Evolutionary conservation across 192 early-diverging fungal genomes (phyloP).

Genomic region (Backusella circina): DNA sequence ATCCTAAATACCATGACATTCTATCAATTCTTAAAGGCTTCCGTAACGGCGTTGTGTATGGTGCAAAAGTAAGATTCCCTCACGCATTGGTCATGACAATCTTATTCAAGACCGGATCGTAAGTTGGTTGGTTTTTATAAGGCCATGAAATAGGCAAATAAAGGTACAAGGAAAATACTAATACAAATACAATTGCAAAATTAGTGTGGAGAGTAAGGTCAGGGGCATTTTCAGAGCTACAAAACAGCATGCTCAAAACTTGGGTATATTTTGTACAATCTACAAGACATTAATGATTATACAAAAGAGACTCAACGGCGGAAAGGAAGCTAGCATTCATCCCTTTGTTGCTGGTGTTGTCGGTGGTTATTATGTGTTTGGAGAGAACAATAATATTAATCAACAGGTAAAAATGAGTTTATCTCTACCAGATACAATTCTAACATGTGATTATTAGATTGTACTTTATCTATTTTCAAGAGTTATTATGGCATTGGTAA

Average conservation of each 20-base stretch:
- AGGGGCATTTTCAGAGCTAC: conserved; percentile 80
- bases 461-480: conserved; percentile 93
- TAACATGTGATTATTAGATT: conserved; percentile 55
- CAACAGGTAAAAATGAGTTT: conserved; percentile 66
- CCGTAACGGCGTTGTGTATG: conserved; percentile 95
- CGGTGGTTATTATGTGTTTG: conserved; percentile 93
- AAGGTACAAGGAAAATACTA: neutral
- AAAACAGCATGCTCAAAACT: conserved; percentile 81
- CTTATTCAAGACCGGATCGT: conserved; percentile 77
- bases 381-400: conserved; percentile 93
- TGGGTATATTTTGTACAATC: conserved; percentile 89
- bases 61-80: conserved; percentile 94
- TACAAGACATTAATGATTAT: conserved; percentile 90
- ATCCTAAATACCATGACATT: conserved; percentile 77
- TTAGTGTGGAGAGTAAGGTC: conserved; percentile 74
- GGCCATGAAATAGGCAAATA: neutral
- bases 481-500: conserved; percentile 82
- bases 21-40: conserved; percentile 87
- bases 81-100: conserved; percentile 97
- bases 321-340: conserved; percentile 73
- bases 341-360: conserved; percentile 88
- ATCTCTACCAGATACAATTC: neutral
- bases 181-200: neutral
- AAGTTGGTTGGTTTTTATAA: conserved; percentile 13
- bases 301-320: conserved; percentile 65